Evolutionary conservation across 306 rosid genomes (phyloP).

Genomic region (Cucurbita moschata): DNA sequence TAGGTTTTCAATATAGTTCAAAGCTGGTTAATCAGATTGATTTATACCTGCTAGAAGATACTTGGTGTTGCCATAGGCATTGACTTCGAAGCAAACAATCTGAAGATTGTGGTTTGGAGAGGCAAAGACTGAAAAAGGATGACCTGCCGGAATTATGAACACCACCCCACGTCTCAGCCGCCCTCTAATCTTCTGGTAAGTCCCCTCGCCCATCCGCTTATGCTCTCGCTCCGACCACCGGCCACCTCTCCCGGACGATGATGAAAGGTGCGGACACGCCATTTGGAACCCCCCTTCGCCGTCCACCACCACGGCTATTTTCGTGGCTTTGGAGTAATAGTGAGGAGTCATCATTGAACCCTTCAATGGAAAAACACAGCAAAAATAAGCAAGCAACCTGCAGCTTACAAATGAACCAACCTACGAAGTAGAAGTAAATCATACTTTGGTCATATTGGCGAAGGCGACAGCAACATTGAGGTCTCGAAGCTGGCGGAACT

Average conservation of each 20-base stretch:
- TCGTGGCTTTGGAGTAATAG: not conserved
- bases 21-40: not conserved
- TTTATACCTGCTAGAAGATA: not conserved
- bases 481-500: constrained; percentile 18
- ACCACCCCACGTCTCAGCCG: not conserved
- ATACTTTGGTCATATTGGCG: constrained; percentile 37
- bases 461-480: constrained; percentile 30
- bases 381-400: not conserved
- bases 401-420: not conserved
- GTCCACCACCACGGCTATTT: not conserved
- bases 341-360: constrained; percentile 5
- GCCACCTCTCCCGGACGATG: not conserved
- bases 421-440: not conserved
- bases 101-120: not conserved
- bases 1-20: not conserved
- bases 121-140: not conserved
- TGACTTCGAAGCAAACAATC: constrained; percentile 1
- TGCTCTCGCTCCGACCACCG: not conserved
- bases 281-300: not conserved
- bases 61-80: not conserved
- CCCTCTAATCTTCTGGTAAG: not conserved
- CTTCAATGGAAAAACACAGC: not conserved
- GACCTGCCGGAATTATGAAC: not conserved
- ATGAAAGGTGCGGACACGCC: not conserved
- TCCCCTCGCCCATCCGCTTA: not conserved